A percentile compares a stretch with the other conserved stretches of the same genome.
Evolutionary conservation across 176 grass and related monocot species (phyloP).

Genomic region (Avena eriantha): DNA sequence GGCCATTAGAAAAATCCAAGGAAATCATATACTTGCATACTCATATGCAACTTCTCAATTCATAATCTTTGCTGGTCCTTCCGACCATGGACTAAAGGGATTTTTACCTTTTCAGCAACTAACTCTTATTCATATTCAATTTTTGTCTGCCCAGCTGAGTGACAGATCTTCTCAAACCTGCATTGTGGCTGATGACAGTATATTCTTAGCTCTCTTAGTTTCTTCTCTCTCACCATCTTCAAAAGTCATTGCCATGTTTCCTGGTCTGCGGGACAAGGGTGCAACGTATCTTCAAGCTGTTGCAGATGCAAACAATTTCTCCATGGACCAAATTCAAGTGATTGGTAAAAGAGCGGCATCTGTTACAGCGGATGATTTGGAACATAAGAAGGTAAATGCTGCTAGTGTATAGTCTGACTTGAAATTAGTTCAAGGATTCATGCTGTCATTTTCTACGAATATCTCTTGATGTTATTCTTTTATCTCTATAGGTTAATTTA

Average conservation of each 20-base stretch:
- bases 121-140: conserved; percentile 38
- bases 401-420: neutral
- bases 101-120: neutral
- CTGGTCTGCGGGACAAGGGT: conserved; percentile 71
- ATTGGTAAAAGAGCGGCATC: conserved; percentile 60
- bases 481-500: conserved; percentile 66
- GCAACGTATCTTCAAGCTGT: conserved; percentile 66
- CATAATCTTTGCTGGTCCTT: neutral
- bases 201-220: conserved; percentile 72
- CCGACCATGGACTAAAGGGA: neutral
- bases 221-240: conserved; percentile 71
- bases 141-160: conserved; percentile 59
- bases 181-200: conserved; percentile 85
- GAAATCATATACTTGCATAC: conserved; percentile 5
- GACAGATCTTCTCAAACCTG: conserved; percentile 67
- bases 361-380: conserved; percentile 54
- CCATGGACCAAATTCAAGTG: conserved; percentile 66
- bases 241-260: conserved; percentile 75
- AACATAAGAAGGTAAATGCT: conserved; percentile 70
- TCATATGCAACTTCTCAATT: conserved; percentile 21
- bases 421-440: conserved; percentile 12
- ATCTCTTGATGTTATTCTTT: conserved; percentile 23
- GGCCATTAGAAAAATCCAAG: neutral
- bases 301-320: conserved; percentile 74
- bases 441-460: conserved; percentile 26